Evolutionary conservation across 768 basidiomycete genomes (phyloP).

Genomic region (Termitomyces bulborhizus): DNA sequence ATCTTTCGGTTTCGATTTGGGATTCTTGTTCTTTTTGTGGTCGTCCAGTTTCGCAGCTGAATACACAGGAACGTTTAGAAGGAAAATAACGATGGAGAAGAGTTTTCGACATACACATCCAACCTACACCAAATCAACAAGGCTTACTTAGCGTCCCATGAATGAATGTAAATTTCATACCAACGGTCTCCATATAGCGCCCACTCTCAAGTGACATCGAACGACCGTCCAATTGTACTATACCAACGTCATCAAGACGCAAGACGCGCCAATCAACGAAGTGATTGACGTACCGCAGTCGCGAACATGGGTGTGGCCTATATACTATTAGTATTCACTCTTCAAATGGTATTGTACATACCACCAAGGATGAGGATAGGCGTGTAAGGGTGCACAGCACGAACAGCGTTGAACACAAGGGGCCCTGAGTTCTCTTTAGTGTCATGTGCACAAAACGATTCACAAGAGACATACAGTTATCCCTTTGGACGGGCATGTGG

Average conservation of each 20-base stretch:
- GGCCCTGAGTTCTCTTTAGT: slow-evolving; percentile 43
- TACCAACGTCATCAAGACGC: not conserved
- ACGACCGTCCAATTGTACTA: slow-evolving; percentile 63
- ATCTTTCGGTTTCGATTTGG: slow-evolving; percentile 17
- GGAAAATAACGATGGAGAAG: not conserved
- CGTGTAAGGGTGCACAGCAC: slow-evolving; percentile 60
- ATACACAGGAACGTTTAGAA: not conserved
- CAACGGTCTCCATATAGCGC: slow-evolving; percentile 90
- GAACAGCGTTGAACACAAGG: slow-evolving; percentile 65
- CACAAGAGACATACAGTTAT: slow-evolving; percentile 45
- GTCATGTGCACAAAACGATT: not conserved
- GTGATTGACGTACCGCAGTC: slow-evolving; percentile 53
- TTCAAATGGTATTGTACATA: slow-evolving; percentile 8
- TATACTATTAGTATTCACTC: not conserved
- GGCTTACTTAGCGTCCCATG: not conserved
- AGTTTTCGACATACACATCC: slow-evolving; percentile 47
- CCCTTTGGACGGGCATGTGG: slow-evolving; percentile 76
- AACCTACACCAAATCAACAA: slow-evolving; percentile 32
- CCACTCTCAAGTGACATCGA: slow-evolving; percentile 80
- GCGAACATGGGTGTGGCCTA: slow-evolving; percentile 72
- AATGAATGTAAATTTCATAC: slow-evolving; percentile 27
- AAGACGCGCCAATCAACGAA: not conserved
- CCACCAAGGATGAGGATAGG: slow-evolving; percentile 85
- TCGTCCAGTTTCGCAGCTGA: slow-evolving; percentile 40
- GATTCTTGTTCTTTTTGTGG: not conserved